Percentiles rank a stretch among this genome's conserved stretches.
These are phyloP conservation scores for Ophiostoma perfectum DNA, from an alignment of 2,329 filamentous ascomycete genomes.

Conservation along the genomic window DNA sequence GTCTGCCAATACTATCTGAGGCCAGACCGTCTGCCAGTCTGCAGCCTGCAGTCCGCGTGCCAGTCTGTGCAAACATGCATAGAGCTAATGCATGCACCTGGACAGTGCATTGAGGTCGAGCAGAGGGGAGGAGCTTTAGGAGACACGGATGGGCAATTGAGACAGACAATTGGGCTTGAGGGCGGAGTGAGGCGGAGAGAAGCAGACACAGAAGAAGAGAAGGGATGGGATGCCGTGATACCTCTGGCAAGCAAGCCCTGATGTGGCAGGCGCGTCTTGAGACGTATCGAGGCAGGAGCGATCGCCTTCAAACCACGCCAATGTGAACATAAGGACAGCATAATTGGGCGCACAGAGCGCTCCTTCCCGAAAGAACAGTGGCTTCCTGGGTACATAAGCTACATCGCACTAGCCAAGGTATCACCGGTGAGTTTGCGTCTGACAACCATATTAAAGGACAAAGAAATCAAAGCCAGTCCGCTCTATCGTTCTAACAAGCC, in stretches of 20 bases:
- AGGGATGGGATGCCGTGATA: background rate
- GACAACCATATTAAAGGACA: background rate
- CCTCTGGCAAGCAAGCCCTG: background rate
- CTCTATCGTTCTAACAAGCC: background rate
- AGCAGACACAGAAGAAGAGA: background rate
- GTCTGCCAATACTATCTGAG: background rate
- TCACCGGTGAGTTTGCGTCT: no score
- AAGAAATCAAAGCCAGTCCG: background rate
- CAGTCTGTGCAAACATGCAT: background rate
- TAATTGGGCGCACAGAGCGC: background rate
- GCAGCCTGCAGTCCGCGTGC: background rate
- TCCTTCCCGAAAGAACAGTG: background rate
- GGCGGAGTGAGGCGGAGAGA: background rate
- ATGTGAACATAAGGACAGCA: background rate
- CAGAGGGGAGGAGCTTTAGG: background rate
- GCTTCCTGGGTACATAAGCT: no score
- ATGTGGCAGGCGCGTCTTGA: background rate
- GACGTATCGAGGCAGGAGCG: no score
- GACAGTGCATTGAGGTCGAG: background rate
- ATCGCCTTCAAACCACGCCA: no score
- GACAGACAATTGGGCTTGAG: no score
- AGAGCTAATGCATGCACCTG: conserved; percentile 3
- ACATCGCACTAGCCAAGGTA: no score
- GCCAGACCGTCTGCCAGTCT: background rate
- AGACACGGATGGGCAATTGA: no score